Evolutionary conservation across 1,139 yeast genomes (phyloP).

Genomic region (Diutina siamensis): DNA sequence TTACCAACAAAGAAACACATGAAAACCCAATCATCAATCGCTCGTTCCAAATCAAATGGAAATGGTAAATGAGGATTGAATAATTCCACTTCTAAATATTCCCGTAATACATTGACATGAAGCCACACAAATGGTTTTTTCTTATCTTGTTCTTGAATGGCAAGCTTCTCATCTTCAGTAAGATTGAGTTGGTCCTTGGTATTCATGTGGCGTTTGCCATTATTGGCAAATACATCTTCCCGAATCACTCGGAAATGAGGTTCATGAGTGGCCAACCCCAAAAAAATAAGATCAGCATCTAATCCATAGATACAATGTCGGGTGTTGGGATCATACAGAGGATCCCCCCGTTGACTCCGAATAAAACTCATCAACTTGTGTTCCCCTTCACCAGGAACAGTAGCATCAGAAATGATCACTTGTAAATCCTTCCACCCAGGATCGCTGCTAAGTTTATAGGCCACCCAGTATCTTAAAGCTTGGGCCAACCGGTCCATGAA

Average conservation of each 20-base stretch:
- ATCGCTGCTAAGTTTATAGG: slow-evolving; percentile 81
- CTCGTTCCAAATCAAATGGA: slow-evolving; percentile 76
- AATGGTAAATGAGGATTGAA: slow-evolving; percentile 52
- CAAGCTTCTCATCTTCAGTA: not conserved
- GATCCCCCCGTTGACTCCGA: slow-evolving; percentile 66
- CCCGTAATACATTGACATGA: slow-evolving; percentile 81
- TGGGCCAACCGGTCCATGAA: slow-evolving; percentile 87
- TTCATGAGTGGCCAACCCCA: slow-evolving; percentile 94
- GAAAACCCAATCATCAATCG: slow-evolving; percentile 85
- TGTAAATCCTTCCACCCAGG: slow-evolving; percentile 84
- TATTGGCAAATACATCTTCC: slow-evolving; percentile 92
- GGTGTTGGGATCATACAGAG: slow-evolving; percentile 69
- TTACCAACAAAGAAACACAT: slow-evolving; percentile 94
- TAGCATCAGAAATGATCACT: slow-evolving; percentile 85
- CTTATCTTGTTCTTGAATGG: slow-evolving; percentile 54
- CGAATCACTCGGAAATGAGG: slow-evolving; percentile 91
- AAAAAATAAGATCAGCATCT: slow-evolving; percentile 94
- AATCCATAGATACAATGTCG: slow-evolving; percentile 95
- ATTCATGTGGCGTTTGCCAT: slow-evolving; percentile 25
- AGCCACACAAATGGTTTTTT: slow-evolving; percentile 46
- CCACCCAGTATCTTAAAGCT: slow-evolving; percentile 80
- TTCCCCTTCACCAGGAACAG: slow-evolving; percentile 99
- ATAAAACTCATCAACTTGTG: slow-evolving; percentile 96
- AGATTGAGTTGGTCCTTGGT: slow-evolving; percentile 26
- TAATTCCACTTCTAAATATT: slow-evolving; percentile 82